Evolutionary conservation across 768 basidiomycete species (phyloP), one percentile per base, ranked within the genome.

Genomic region (Xerocomus brunneocitrinus): DNA sequence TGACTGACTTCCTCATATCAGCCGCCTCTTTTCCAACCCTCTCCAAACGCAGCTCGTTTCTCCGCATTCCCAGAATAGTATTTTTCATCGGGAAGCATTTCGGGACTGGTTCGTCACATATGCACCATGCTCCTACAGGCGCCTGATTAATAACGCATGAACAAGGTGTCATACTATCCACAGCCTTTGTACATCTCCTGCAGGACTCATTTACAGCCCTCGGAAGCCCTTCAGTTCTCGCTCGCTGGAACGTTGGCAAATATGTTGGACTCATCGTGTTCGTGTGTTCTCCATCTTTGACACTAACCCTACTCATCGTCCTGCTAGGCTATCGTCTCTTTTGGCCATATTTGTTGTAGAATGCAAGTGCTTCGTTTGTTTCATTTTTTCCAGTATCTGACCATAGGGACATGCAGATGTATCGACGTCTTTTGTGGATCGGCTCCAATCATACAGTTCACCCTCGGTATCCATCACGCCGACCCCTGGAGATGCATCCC

Each of bases 61-160:
- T 90, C 22, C 76, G 77, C 49, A 83, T 89, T 59, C 88, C 87
- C 2, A 76, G 77, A 24, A 71, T 87, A 14, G 61, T 85, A 16
- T 91, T 92, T 65, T 91, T 92, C 68, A 74, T 89, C n/a, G 89
- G 87, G 36, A 92, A 91, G 62, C 90, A 92, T 64, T 91, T 91
- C 60, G 90, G 90, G 34, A 91, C 90, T 13, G 82, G 84, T 81
- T 12, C 2, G 59, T 51, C 48, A 36, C 3, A n/a, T 6, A 28
- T 48, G 38, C 24, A 32, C 2, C n/a, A 13, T 35, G 3, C 30
- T 14, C 5, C 8, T 31, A 4, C 8, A 28, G n/a, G 13, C 34
- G 22, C 35, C 27, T 54, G 12, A 50, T 22, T 27, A 35, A 48
- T 27, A 27, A 4, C 14, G 9, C 16, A 6, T 22, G 12, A 7